Percentiles rank a stretch among this genome's conserved stretches.
These are phyloP conservation scores for Friedmanniomyces simplex DNA, from an alignment of 495 filamentous ascomycete genomes.

Conservation along the genomic window DNA sequence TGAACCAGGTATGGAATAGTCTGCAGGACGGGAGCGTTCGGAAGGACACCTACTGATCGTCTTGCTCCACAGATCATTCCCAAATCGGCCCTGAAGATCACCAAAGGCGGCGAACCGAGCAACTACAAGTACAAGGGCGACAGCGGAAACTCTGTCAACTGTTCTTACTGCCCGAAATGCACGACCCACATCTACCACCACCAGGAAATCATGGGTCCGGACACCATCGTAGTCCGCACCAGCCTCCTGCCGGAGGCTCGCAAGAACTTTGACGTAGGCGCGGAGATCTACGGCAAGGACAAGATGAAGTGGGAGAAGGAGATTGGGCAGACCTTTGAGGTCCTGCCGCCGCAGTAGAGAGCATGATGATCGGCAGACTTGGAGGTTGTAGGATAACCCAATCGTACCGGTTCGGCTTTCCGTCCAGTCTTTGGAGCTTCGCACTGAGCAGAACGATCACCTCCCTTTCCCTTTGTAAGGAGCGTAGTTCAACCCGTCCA, in stretches of 20 bases:
- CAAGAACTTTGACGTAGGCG: conserved; percentile 20
- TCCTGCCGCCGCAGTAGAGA: conserved; percentile 19
- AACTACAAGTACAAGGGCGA: conserved; percentile 43
- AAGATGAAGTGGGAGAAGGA: conserved; percentile 25
- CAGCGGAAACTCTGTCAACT: conserved; percentile 38
- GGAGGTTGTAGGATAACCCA: too few relatives aligned
- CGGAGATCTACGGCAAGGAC: conserved; percentile 22
- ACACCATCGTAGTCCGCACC: conserved; percentile 41
- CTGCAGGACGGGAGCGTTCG: background rate
- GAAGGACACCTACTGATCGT: background rate
- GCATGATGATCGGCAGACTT: background rate
- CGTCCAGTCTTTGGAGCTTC: too few relatives aligned
- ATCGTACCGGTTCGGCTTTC: too few relatives aligned
- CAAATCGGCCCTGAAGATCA: conserved; percentile 38
- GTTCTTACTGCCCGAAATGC: conserved; percentile 46
- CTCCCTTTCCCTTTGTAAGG: background rate
- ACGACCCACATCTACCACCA: conserved; percentile 44
- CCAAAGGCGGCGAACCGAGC: conserved; percentile 35
- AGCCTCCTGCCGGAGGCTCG: conserved; percentile 28
- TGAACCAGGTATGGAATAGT: conserved; percentile 30
- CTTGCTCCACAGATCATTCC: conserved; percentile 32
- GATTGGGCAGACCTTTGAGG: conserved; percentile 20
- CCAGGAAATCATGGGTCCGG: conserved; percentile 38
- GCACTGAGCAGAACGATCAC: too few relatives aligned
- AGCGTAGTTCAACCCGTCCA: background rate